Evolutionary conservation across 768 basidiomycete species (phyloP), one percentile per base, ranked within the genome.

Genomic region (Fomitopsis pulvina): DNA sequence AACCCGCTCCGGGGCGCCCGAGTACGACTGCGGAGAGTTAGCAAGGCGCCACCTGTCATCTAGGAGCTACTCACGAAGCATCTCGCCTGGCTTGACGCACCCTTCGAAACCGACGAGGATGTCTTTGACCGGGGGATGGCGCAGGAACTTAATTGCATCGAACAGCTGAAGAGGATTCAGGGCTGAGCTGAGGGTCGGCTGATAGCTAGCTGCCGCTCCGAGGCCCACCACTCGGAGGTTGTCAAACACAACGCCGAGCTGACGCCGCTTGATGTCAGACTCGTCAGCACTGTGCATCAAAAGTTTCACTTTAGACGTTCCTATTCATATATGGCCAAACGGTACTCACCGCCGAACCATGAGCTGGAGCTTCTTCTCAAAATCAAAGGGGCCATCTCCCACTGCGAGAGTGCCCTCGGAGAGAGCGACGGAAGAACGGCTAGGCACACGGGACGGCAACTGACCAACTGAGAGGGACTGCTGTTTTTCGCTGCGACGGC

Each of bases 1-100:
- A 94, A 2, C 92, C 92, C 0, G 88, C 81, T 12, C 87, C 87
- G 0, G 92, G 92, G 26, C 89, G 76, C 21, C 92, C 92, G 22
- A 93, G 77, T 10, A 92, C 91, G 14, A 94, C 86, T 87, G 58
- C 4, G 49, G n/a, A 2, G 10, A 25, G 27, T 37, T 20, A 2
- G 7, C 14, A n/a, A n/a, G 18, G 21, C 41, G 41, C 7, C 37
- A 30, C 32, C 10, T 20, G 2, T 26, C 43, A 46, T 14, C 20
- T 43, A 10, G 1, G 38, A 32, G 37, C 42, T 11, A 78, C 85
- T 55, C 58, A 82, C 89, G 71, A 4, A 81, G 72, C 82, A 85
- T 85, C 55, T 85, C 81, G 25, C 83, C 82, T 0, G 81, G 80
- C 16, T 71, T 69, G 26, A 83, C 66, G 11, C 76, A 68, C 34